phyloP scores from a whole-genome alignment of 2,329 filamentous ascomycete species.

The Sclerotinia minor region DNA sequence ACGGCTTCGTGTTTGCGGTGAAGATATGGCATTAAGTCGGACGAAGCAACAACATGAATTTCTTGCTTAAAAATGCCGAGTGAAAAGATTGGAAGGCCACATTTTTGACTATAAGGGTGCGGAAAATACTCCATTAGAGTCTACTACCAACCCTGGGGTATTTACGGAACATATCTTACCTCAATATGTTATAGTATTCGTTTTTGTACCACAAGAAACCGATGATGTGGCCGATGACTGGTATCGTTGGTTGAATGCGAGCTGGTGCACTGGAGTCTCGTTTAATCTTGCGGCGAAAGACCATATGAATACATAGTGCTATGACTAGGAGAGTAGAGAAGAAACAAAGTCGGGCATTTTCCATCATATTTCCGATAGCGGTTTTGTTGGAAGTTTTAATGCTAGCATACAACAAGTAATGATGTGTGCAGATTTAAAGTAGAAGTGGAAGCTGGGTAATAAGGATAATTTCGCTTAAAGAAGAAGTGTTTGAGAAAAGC shows the following conservation, averaged over 20 bases:
- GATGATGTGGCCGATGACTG: slow-evolving; percentile 8
- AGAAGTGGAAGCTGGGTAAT: not conserved
- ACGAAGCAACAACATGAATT: slow-evolving; percentile 4
- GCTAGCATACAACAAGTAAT: not conserved
- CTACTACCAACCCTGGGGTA: too few species aligned
- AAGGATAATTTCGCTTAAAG: too few species aligned
- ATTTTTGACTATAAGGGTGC: slow-evolving; percentile 4
- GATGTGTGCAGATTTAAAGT: not conserved
- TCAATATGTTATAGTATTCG: slow-evolving; percentile 5
- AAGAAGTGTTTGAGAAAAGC: too few species aligned
- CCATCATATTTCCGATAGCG: not conserved
- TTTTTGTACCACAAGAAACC: slow-evolving; percentile 6
- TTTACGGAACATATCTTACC: not conserved
- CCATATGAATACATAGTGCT: not conserved
- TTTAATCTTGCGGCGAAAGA: not conserved
- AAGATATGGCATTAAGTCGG: slow-evolving; percentile 6
- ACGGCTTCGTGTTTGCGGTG: slow-evolving; percentile 11
- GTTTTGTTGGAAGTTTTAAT: not conserved
- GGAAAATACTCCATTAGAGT: not conserved
- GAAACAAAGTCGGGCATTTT: not conserved
- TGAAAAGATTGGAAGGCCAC: slow-evolving; percentile 11
- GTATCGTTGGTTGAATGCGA: not conserved
- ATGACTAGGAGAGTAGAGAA: not conserved
- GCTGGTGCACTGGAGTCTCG: not conserved
- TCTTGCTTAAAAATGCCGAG: not conserved